Conservation (phyloP, 2,329 filamentous ascomycete genomes). For the Fusarium penzigii region DNA sequence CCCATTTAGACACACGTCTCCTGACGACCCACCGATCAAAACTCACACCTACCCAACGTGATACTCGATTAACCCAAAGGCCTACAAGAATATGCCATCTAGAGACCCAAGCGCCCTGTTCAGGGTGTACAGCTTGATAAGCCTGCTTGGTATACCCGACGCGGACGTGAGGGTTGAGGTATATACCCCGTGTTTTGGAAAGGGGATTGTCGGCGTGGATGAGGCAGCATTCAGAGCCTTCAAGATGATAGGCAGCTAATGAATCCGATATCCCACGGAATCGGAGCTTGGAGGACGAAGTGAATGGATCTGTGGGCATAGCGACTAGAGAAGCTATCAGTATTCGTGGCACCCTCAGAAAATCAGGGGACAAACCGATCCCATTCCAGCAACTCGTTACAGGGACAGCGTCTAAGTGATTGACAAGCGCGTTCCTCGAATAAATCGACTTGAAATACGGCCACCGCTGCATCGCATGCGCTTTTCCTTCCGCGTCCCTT, state of each 20-base stretch:
- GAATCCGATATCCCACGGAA: slow-evolving; percentile 66
- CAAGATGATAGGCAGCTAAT: slow-evolving; percentile 63
- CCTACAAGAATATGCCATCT: slow-evolving; percentile 51
- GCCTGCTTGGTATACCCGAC: slow-evolving; percentile 62
- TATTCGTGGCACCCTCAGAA: not conserved
- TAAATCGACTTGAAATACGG: slow-evolving; percentile 55
- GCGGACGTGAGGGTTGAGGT: slow-evolving; percentile 67
- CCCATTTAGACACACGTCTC: slow-evolving; percentile 42
- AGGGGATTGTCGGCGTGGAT: slow-evolving; percentile 72
- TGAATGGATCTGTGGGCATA: slow-evolving; percentile 58
- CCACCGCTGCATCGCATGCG: slow-evolving; percentile 56
- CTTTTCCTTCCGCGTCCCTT: slow-evolving; percentile 52
- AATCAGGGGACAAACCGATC: slow-evolving; percentile 40
- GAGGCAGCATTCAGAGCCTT: slow-evolving; percentile 79
- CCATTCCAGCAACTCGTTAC: slow-evolving; percentile 50
- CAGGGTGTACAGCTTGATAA: slow-evolving; percentile 50
- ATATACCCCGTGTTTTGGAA: slow-evolving; percentile 56
- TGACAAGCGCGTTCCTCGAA: slow-evolving; percentile 56
- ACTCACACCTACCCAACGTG: slow-evolving; percentile 41
- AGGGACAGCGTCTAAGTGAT: slow-evolving; percentile 46
- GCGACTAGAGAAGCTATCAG: slow-evolving; percentile 35
- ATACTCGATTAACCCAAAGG: slow-evolving; percentile 59
- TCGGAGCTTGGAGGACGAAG: slow-evolving; percentile 44
- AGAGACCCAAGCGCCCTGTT: slow-evolving; percentile 46
- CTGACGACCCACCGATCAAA: slow-evolving; percentile 38